Evolutionary conservation across 106 monocot species (phyloP), one percentile per base, ranked within the genome.

Genomic region (Phalaenopsis aphrodite): DNA sequence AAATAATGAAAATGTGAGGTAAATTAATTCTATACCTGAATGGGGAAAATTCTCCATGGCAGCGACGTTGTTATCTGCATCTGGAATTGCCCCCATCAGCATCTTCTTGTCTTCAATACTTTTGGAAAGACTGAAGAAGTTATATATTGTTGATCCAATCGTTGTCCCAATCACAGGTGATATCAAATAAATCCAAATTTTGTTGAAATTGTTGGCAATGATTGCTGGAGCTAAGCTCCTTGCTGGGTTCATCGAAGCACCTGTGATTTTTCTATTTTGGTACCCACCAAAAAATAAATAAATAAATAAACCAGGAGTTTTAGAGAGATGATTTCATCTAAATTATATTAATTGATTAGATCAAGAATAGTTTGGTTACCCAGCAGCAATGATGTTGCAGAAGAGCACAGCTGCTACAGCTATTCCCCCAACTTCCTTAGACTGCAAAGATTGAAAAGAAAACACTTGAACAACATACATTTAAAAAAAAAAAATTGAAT

Each of bases 191-290:
- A 86, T 79, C 86, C 82, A 82, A 7, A 86, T 55, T 65, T 82
- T 80, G 4, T 39, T 18, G 56, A 80, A 83, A 69, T 82, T 77
- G 0, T 55, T 1, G 19, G 77, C 10, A 16, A 16, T 77, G 39
- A 80, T 67, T 8, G 86, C 86, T 8, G 83, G 83, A 45, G 83
- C 83, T 56, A 86, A 72, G 72, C 86, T 83, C 42, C 86, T 72
- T 56, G 86, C 86, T 24, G 83, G 86, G 55, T 87, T 87, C 86
- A 87, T 83, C 11, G 86, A 87, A 47, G 83, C 83, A 17, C 86
- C 86, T 23, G 68, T 87, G n/a, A 83, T 18, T 61, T 78, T 83
- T 55, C 86, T 87, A 72, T 78, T 48, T 48, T 48, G 17, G 8
- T 39, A 5, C 4, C 10, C 30, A 36, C 0, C 8, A 14, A 37